These are phyloP conservation scores for Geosmithia flava DNA, from an alignment of 2,329 filamentous ascomycete genomes.

Conservation along the genomic window DNA sequence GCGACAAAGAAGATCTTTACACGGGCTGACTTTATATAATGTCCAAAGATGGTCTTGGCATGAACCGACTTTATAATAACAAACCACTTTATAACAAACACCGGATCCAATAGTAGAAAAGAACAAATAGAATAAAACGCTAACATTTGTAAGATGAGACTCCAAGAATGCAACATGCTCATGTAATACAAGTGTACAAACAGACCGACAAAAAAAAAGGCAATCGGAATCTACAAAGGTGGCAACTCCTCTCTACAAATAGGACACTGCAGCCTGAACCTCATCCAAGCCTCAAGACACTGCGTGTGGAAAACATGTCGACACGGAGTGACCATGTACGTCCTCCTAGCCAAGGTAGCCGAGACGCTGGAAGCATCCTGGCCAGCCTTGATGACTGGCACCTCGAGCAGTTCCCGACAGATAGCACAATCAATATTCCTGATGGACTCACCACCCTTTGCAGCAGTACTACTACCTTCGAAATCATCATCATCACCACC, in stretches of 20 bases:
- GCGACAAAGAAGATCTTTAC: too few species aligned
- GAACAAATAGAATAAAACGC: too few species aligned
- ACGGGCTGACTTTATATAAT: too few species aligned
- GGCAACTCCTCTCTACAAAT: slow-evolving; percentile 53
- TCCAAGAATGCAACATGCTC: background rate
- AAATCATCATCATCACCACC: slow-evolving; percentile 11
- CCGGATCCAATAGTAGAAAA: too few species aligned
- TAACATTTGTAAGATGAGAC: too few species aligned
- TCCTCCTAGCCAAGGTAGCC: slow-evolving; percentile 63
- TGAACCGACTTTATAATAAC: too few species aligned
- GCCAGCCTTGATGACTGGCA: slow-evolving; percentile 60
- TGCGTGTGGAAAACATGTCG: slow-evolving; percentile 87
- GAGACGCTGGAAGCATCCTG: slow-evolving; percentile 42
- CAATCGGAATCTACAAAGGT: slow-evolving; percentile 1
- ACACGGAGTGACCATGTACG: slow-evolving; percentile 97
- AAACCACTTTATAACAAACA: too few species aligned
- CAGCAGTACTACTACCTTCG: slow-evolving; percentile 7
- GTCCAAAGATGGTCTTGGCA: too few species aligned
- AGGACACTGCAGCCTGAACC: slow-evolving; percentile 82
- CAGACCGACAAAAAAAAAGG: background rate
- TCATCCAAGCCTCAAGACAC: slow-evolving; percentile 94
- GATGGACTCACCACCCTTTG: slow-evolving; percentile 14
- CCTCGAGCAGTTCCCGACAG: slow-evolving; percentile 83
- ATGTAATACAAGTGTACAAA: background rate
- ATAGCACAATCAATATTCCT: slow-evolving; percentile 82